phyloP scores from a whole-genome alignment of 2,329 filamentous ascomycete species.

The Colletotrichum abscissum region DNA sequence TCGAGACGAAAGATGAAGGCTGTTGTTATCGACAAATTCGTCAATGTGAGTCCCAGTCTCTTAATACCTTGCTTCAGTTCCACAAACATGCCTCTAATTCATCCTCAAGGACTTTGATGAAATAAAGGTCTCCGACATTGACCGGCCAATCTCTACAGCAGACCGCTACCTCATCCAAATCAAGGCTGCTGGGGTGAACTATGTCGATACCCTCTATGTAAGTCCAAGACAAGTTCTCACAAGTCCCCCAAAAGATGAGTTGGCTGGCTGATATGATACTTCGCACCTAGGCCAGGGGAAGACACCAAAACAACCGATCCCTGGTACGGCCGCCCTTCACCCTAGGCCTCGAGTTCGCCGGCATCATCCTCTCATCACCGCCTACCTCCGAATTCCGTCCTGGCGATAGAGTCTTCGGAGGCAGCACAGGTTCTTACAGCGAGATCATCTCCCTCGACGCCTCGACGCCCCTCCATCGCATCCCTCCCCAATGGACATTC shows the following conservation, averaged over 20 bases:
- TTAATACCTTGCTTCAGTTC: background rate
- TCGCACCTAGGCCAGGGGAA: slow-evolving; percentile 56
- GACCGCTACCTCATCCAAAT: slow-evolving; percentile 49
- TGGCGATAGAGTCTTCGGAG: slow-evolving; percentile 67
- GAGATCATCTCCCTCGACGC: slow-evolving; percentile 58
- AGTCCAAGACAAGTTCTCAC: slow-evolving; percentile 6
- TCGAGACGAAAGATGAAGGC: slow-evolving; percentile 41
- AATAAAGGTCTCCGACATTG: slow-evolving; percentile 40
- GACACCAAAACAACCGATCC: slow-evolving; percentile 70
- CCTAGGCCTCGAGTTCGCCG: slow-evolving; percentile 70
- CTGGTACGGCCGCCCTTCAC: slow-evolving; percentile 67
- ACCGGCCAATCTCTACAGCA: slow-evolving; percentile 33
- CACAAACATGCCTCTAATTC: background rate
- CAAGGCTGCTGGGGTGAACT: slow-evolving; percentile 67
- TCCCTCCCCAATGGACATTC: slow-evolving; percentile 58
- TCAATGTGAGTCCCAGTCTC: slow-evolving; percentile 28
- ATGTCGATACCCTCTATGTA: slow-evolving; percentile 69
- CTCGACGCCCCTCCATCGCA: slow-evolving; percentile 47
- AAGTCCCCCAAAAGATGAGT: too few relatives aligned
- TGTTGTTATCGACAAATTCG: slow-evolving; percentile 42
- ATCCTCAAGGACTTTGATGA: slow-evolving; percentile 37
- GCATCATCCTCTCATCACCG: slow-evolving; percentile 57
- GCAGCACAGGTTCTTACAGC: slow-evolving; percentile 61
- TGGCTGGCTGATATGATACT: background rate
- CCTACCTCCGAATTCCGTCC: slow-evolving; percentile 47